Evolutionary conservation across 2,329 filamentous ascomycete genomes (phyloP).

Genomic region (Diaporthe ilicicola): DNA sequence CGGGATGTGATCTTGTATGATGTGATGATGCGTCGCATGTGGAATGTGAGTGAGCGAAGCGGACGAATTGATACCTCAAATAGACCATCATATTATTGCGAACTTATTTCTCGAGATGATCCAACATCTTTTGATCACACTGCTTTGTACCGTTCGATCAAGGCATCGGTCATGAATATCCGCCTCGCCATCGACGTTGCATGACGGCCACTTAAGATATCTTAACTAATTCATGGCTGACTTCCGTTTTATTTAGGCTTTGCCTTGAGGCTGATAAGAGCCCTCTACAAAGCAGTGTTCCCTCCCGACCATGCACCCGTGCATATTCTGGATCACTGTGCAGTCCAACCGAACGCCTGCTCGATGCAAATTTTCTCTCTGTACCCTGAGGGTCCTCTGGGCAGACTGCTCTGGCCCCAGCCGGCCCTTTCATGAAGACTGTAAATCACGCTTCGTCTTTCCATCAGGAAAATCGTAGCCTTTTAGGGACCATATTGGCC

Average conservation of each 20-base stretch:
- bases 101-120: neutral
- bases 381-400: neutral
- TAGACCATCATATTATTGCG: slow-evolving; percentile 19
- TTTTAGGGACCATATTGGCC: neutral
- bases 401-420: neutral
- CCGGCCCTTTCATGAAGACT: neutral
- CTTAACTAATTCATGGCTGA: neutral
- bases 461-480: neutral
- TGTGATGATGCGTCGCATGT: neutral
- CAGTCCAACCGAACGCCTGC: slow-evolving; percentile 26
- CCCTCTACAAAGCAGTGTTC: neutral
- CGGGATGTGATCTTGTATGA: slow-evolving; percentile 55
- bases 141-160: neutral
- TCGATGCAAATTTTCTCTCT: slow-evolving; percentile 19
- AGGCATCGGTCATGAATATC: neutral
- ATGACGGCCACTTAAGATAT: neutral
- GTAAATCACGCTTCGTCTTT: neutral
- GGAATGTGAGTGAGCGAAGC: slow-evolving; percentile 1
- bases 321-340: neutral
- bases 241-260: neutral
- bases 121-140: neutral
- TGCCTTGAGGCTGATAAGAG: neutral
- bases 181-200: neutral
- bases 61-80: slow-evolving; percentile 30
- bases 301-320: neutral